Evolutionary conservation across 2,329 filamentous ascomycete species (phyloP).

Genomic region (Pseudofabraea citricarpa): DNA sequence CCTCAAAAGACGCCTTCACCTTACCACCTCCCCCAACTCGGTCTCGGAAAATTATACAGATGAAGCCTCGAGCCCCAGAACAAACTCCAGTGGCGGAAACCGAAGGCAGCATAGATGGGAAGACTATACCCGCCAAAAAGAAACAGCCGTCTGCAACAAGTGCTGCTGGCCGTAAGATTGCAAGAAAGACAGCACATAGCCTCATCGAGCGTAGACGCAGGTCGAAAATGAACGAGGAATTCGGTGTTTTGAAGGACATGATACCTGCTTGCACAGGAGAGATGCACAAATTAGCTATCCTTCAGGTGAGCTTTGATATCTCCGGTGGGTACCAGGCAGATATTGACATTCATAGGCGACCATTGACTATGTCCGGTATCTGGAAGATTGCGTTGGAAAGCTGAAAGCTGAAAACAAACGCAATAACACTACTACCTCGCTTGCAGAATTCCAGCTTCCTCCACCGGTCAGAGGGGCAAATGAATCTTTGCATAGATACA

Average conservation of each 20-base stretch:
- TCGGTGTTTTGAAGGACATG: constrained; percentile 87
- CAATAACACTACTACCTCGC: constrained; percentile 15
- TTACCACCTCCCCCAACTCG: constrained; percentile 89
- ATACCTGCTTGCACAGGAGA: constrained; percentile 94
- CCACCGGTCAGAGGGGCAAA: constrained; percentile 17
- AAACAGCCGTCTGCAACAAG: constrained; percentile 73
- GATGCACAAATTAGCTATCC: constrained; percentile 95
- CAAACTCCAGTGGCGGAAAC: constrained; percentile 17
- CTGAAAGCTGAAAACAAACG: constrained; percentile 54
- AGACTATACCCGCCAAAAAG: constrained; percentile 49
- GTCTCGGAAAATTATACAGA: constrained; percentile 95
- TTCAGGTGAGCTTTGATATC: constrained; percentile 61
- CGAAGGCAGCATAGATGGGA: constrained; percentile 16
- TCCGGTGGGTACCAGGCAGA: not conserved
- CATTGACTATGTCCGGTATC: constrained; percentile 92
- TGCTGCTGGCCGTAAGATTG: constrained; percentile 88
- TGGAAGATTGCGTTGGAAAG: constrained; percentile 81
- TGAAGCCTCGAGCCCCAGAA: constrained; percentile 66
- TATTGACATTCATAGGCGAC: constrained; percentile 60
- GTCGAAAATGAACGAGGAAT: constrained; percentile 99
- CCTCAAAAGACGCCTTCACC: constrained; percentile 60
- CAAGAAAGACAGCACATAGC: constrained; percentile 92
- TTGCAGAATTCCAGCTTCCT: constrained; percentile 16
- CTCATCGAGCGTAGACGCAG: constrained; percentile 84
- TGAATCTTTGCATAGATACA: constrained; percentile 33